Conservation (phyloP, 495 filamentous ascomycete species). For the Penicillium paradoxum region DNA sequence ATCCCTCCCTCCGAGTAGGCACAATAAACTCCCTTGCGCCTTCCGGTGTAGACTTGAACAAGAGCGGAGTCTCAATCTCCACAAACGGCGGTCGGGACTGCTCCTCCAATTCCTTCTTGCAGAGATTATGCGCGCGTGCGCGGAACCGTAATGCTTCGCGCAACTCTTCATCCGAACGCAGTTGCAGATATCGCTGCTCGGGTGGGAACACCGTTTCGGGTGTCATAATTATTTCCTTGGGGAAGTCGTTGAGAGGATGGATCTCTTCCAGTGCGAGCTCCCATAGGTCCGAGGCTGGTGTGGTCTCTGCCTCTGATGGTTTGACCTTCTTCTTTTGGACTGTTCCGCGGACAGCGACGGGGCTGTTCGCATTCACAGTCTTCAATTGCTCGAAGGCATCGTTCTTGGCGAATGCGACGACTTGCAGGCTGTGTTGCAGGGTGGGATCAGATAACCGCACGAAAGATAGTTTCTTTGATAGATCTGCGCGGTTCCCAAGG, state of each 20-base stretch:
- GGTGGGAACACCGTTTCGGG: slow-evolving; percentile 65
- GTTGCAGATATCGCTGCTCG: slow-evolving; percentile 74
- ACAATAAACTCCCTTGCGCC: slow-evolving; percentile 95
- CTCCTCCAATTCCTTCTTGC: slow-evolving; percentile 49
- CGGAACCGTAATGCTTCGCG: slow-evolving; percentile 59
- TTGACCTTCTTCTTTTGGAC: slow-evolving; percentile 42
- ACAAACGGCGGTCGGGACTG: slow-evolving; percentile 48
- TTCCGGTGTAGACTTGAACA: slow-evolving; percentile 98
- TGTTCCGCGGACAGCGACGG: slow-evolving; percentile 48
- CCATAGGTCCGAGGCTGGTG: slow-evolving; percentile 33
- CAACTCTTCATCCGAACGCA: slow-evolving; percentile 63
- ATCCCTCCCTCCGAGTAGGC: slow-evolving; percentile 67
- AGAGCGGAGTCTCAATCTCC: slow-evolving; percentile 84
- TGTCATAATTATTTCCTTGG: slow-evolving; percentile 69
- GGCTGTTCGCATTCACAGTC: slow-evolving; percentile 43
- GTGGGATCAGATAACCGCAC: slow-evolving; percentile 53
- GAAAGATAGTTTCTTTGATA: slow-evolving; percentile 64
- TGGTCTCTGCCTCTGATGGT: slow-evolving; percentile 17
- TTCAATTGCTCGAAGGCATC: slow-evolving; percentile 44
- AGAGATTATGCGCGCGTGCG: slow-evolving; percentile 42
- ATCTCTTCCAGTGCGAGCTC: slow-evolving; percentile 64
- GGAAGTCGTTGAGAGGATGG: slow-evolving; percentile 66
- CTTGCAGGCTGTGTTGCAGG: slow-evolving; percentile 45
- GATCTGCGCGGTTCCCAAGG: slow-evolving; percentile 55
- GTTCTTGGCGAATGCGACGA: slow-evolving; percentile 46